Conservation (phyloP, 352 stramenopile genomes). For the Phytophthora foliorum region DNA sequence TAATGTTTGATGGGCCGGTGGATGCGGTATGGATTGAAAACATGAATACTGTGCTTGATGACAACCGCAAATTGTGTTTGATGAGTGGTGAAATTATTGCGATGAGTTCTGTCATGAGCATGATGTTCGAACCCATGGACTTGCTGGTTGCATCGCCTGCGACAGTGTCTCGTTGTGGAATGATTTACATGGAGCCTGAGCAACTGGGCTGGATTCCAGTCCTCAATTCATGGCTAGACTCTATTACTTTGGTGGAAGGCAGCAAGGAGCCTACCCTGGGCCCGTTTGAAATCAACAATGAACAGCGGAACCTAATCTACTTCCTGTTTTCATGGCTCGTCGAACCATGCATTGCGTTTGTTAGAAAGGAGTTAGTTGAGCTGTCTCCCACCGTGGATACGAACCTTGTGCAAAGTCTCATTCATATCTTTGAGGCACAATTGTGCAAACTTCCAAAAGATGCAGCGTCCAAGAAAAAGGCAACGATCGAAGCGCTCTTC, state of each 20-base stretch:
- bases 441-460: slow-evolving; percentile 78
- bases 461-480: slow-evolving; percentile 74
- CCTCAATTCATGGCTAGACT: slow-evolving; percentile 92
- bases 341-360: slow-evolving; percentile 90
- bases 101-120: slow-evolving; percentile 95
- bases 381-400: slow-evolving; percentile 91
- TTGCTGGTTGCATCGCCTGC: slow-evolving; percentile 94
- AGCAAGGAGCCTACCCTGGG: slow-evolving; percentile 33
- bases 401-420: slow-evolving; percentile 90
- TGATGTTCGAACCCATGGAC: slow-evolving; percentile 97
- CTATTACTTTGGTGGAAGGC: slow-evolving; percentile 50
- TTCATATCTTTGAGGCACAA: slow-evolving; percentile 89
- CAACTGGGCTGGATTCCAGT: slow-evolving; percentile 92
- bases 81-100: slow-evolving; percentile 96
- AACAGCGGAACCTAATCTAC: slow-evolving; percentile 76
- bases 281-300: slow-evolving; percentile 76
- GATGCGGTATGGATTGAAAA: slow-evolving; percentile 97
- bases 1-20: slow-evolving; percentile 95
- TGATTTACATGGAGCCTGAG: slow-evolving; percentile 96
- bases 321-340: slow-evolving; percentile 92
- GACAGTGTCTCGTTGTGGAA: slow-evolving; percentile 94
- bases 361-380: slow-evolving; percentile 90
- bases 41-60: slow-evolving; percentile 96
- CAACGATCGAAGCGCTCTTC: slow-evolving; percentile 83
- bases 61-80: slow-evolving; percentile 95